These are phyloP conservation scores for Boletus vermiculosoides DNA, from an alignment of 768 basidiomycete genomes.

Conservation along the genomic window DNA sequence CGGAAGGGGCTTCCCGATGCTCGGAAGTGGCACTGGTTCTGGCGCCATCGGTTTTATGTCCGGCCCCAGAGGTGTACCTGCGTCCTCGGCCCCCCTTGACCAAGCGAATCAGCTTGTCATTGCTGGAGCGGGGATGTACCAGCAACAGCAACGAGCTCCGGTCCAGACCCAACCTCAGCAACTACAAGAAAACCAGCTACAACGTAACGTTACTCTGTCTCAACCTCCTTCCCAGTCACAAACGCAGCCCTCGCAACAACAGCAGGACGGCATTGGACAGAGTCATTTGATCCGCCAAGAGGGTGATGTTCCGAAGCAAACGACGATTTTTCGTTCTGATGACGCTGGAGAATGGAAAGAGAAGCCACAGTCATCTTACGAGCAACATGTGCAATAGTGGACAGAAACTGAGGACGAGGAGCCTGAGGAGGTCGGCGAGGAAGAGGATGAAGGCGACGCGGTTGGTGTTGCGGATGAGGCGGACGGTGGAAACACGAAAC, in stretches of 20 bases:
- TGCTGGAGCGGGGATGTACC: slow-evolving; percentile 39
- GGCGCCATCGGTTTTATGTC: slow-evolving; percentile 45
- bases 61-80: slow-evolving; percentile 49
- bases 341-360: slow-evolving; percentile 87
- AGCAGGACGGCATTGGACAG: slow-evolving; percentile 20
- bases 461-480: slow-evolving; percentile 59
- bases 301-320: slow-evolving; percentile 17
- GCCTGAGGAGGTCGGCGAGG: slow-evolving; percentile 65
- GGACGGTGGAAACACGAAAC: slow-evolving; percentile 66
- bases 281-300: slow-evolving; percentile 14
- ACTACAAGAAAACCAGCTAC: slow-evolving; percentile 32
- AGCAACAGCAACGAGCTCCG: slow-evolving; percentile 35
- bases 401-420: slow-evolving; percentile 55
- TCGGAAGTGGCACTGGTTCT: slow-evolving; percentile 46
- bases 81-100: slow-evolving; percentile 51
- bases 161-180: slow-evolving; percentile 28
- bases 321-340: slow-evolving; percentile 88
- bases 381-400: slow-evolving; percentile 39
- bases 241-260: slow-evolving; percentile 18
- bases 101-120: slow-evolving; percentile 42
- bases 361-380: slow-evolving; percentile 63
- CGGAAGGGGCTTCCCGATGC: slow-evolving; percentile 61
- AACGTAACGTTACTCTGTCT: slow-evolving; percentile 14
- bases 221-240: slow-evolving; percentile 37
- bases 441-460: slow-evolving; percentile 72